Base-by-base conservation (phyloP, 257 asterid species). In the Gentiana macrophylla region DNA sequence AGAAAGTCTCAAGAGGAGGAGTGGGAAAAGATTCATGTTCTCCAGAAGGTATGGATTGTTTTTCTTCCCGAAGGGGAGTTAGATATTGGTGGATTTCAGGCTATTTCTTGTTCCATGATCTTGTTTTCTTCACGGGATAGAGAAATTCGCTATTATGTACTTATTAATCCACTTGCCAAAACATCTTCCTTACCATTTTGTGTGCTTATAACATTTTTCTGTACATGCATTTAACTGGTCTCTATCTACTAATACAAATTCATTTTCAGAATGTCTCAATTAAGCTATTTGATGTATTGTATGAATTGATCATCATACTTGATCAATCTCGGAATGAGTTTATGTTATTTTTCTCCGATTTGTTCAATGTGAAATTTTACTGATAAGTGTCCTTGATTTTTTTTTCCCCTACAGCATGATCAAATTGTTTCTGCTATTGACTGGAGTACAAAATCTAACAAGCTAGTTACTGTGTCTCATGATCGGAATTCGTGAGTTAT, bases 1-100 rank as follows among this genome's bases (percentile, higher is more conserved):
- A 81, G 73, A 66, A 45, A 76, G 67, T 67, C 76, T 47, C 95
- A 83, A 43, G 94, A 82, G 54, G 95, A 78, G 41, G 87, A 87
- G 77, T 91, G 98, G 98, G 98, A 91, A 86, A 91, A 79, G 83
- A 72, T 87, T 73, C 95, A 87, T 63, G 86, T 81, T 76, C 96
- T 91, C 69, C 95, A 91, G 41, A 91, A 84, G 95, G 98, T 87
- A 74, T 53, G 54, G 12, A 50, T 34, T 15, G 55, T 37, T 33
- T 33, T 15, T 53, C 52, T 64, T 60, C 9, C 9, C 46, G 8
- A 4, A 33, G 45, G 44, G 52, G 5, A 36, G 3, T 8, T 33
- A 35, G 33, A 32, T 10, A 41, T 52, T 49, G 48, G 55, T 9
- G 6, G 15, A 41, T 44, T n/a, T 56, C 53, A 41, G 10, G 24